Evolutionary conservation across 257 asterid genomes (phyloP).

Genomic region (Henckelia pumila): DNA sequence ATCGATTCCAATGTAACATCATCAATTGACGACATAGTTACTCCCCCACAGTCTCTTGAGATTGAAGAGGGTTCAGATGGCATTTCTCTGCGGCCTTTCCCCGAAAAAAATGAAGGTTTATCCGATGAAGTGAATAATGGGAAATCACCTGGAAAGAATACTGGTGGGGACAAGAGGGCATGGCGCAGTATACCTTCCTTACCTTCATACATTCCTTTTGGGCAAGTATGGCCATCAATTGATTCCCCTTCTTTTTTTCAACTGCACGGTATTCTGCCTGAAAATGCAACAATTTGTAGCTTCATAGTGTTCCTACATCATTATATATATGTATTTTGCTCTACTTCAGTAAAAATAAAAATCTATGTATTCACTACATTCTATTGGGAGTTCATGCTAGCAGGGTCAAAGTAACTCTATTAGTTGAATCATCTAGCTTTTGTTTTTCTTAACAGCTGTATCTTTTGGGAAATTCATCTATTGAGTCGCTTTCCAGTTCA

Average conservation of each 20-base stretch:
- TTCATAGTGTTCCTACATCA: slow-evolving; percentile 6
- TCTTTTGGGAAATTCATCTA: slow-evolving; percentile 81
- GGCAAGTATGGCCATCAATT: slow-evolving; percentile 58
- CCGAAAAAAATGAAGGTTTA: slow-evolving; percentile 53
- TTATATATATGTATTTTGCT: not conserved
- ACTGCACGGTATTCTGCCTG: not conserved
- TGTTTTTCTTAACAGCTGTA: slow-evolving; percentile 58
- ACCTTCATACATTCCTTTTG: slow-evolving; percentile 97
- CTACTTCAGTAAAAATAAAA: slow-evolving; percentile 4
- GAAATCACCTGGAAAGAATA: slow-evolving; percentile 42
- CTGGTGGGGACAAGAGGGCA: slow-evolving; percentile 47
- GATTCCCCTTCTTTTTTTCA: not conserved
- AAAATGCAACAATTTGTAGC: not conserved
- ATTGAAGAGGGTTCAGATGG: slow-evolving; percentile 98
- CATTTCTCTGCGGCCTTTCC: slow-evolving; percentile 79
- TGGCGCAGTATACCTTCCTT: slow-evolving; percentile 85
- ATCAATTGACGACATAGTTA: slow-evolving; percentile 56
- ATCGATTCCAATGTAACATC: slow-evolving; percentile 56
- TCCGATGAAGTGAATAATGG: slow-evolving; percentile 54
- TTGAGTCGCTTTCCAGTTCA: slow-evolving; percentile 90
- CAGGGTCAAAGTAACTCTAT: not conserved
- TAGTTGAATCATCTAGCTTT: not conserved
- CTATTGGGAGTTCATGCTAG: slow-evolving; percentile 6
- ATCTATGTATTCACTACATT: slow-evolving; percentile 13
- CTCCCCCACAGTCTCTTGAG: slow-evolving; percentile 84